Evolutionary conservation across 2,329 filamentous ascomycete species (phyloP), one percentile per base, ranked within the genome.

Genomic region (Ophiostoma ips): DNA sequence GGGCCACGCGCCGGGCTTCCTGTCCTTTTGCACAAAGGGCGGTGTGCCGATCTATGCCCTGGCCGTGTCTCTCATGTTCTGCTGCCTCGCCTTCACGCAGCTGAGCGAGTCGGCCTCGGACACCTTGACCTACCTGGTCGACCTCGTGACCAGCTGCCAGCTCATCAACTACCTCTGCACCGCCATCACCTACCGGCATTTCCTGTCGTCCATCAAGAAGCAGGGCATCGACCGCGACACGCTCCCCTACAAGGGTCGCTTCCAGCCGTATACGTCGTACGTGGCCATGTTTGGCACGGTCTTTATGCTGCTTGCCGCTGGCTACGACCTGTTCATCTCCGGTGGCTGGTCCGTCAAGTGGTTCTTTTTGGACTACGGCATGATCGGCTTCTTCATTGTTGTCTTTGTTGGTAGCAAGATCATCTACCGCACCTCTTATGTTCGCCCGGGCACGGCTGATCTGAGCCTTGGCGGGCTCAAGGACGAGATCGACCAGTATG

Each of bases 21-120:
- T 80, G 50, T 67, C 68, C 6, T 71, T 67, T 56, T 78, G 74
- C 56, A 77, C 74, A 8, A 71, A 65, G 53, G 66, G 66, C 40
- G 78, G 78, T 21, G 76, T 85, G 5, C 82, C 82, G 0, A 71
- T 81, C 55, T 81, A 79, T 60, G 79, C 74, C 52, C 79, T 84
- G 37, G 56, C 59, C 1, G 61, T 78, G 30, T 51, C 49, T 6
- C 37, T 51, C 2, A 56, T 72, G 2, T 78, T 85, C 59, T 73
- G 77, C 1, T 69, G 83, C 35, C 65, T 85, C 30, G 75, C 75
- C 10, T 84, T 84, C 63, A 68, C 54, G 62, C 75, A 81, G 58
- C 68, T 82, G 40, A 75, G 70, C 35, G 71, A 70, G 57, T 62
- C 66, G 50, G 69, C 76, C 0, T 68, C 75, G 3, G 68, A 74